Percentiles rank a stretch among this genome's conserved stretches.
These are phyloP conservation scores for Schizophyllum commune DNA, from an alignment of 1,284 basidiomycete species.

Conservation along the genomic window DNA sequence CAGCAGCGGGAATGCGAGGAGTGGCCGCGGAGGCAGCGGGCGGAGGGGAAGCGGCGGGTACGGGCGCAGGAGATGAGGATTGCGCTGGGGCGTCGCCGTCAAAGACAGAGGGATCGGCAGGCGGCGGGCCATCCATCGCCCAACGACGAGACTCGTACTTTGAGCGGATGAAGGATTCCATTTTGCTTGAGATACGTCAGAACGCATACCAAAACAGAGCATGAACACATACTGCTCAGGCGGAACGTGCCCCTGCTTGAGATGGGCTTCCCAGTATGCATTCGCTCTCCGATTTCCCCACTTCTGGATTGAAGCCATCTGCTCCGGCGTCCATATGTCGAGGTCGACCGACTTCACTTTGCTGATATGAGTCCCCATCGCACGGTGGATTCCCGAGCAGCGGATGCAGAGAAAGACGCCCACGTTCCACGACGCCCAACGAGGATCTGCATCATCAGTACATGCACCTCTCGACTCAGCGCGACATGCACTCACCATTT, in stretches of 20 bases:
- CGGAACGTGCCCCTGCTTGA: slow-evolving; percentile 88
- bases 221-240: slow-evolving; percentile 79
- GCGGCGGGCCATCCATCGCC: slow-evolving; percentile 85
- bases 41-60: slow-evolving; percentile 21
- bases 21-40: slow-evolving; percentile 21
- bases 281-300: slow-evolving; percentile 96
- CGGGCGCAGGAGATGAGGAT: slow-evolving; percentile 20
- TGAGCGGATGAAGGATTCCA: slow-evolving; percentile 95
- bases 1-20: slow-evolving; percentile 12
- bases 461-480: background rate
- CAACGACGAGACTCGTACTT: slow-evolving; percentile 94
- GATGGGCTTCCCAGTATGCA: slow-evolving; percentile 94
- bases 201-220: background rate
- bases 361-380: slow-evolving; percentile 97
- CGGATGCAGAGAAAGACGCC: slow-evolving; percentile 94
- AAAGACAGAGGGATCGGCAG: slow-evolving; percentile 75
- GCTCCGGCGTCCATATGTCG: slow-evolving; percentile 96
- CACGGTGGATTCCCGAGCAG: slow-evolving; percentile 96
- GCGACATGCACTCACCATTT: slow-evolving; percentile 55
- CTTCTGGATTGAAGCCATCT: slow-evolving; percentile 88
- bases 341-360: slow-evolving; percentile 97
- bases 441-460: slow-evolving; percentile 58
- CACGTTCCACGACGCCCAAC: slow-evolving; percentile 99
- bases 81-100: slow-evolving; percentile 38
- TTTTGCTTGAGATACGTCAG: slow-evolving; percentile 58